Evolutionary conservation across 2,329 filamentous ascomycete species (phyloP), one percentile per base, ranked within the genome.

Genomic region (Scortechinia acanthostroma): DNA sequence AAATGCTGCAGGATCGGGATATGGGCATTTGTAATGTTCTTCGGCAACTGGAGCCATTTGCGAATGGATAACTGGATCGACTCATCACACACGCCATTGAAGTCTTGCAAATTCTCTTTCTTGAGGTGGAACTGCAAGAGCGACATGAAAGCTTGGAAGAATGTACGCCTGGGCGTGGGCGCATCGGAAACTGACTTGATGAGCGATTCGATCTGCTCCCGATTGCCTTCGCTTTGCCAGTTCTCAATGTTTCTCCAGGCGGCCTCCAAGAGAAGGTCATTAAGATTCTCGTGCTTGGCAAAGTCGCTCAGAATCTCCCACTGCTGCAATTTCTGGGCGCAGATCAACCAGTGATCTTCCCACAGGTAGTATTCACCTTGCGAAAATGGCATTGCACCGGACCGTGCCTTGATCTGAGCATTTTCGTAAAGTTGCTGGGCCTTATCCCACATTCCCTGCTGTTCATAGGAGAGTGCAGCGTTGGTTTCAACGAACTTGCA

Each of bases 391-490:
- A 97, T 81, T n/a, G 91, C 88, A 44, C 91, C 93, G 1, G 91
- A 97, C 42, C 94, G 81, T 40, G 94, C 93, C 63, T 97, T 98
- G 61, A 98, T 89, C 63, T 98, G 94, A 0, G 94, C 93, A 46
- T 85, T 85, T 63, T 99, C 93, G 62, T 97, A 98, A 69, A 96
- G 85, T 57, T 88, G 87, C 66, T 98, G 94, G 1, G 94, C 91
- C 65, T 97, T 97, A 56, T 98, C 93, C 94, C 93, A 98, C 79
- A 97, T 95, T 42, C 93, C 93, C 55, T 95, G 95, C 60, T 99
- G 94, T 66, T 99, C 94, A 55, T 96, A 98, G 0, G 93, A 98
- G 4, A 99, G 71, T 1, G 91, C 93, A 14, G 93, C 89, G 58
- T 98, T 99, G 5, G 91, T 97, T 69, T 98, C 94, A 4, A 98